A percentile compares a stretch with the other conserved stretches of the same genome.
These are phyloP conservation scores for Botrytis aclada DNA, from an alignment of 2,329 filamentous ascomycete genomes.

Conservation along the genomic window DNA sequence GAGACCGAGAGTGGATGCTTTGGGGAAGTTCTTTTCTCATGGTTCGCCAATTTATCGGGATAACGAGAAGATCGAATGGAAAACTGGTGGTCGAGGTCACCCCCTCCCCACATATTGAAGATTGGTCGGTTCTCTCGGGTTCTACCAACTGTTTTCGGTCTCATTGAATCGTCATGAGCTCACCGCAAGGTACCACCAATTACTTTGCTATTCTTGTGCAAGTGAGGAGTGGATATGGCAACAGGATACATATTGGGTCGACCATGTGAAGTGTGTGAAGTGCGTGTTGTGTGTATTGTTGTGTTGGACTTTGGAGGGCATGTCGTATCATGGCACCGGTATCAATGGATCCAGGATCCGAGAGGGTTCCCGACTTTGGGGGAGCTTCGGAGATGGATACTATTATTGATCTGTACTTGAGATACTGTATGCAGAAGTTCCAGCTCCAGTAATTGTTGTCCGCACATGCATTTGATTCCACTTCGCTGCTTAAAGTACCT, in stretches of 20 bases:
- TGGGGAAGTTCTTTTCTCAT: neutral
- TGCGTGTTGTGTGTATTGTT: neutral
- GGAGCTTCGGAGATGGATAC: slow-evolving; percentile 2
- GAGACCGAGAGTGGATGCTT: neutral
- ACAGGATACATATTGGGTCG: neutral
- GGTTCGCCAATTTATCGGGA: slow-evolving; percentile 7
- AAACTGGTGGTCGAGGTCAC: slow-evolving; percentile 1
- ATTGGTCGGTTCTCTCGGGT: neutral
- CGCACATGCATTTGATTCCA: slow-evolving; percentile 16
- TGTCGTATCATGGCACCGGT: neutral
- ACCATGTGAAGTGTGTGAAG: slow-evolving; percentile 5
- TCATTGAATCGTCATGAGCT: slow-evolving; percentile 11
- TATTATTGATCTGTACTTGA: neutral
- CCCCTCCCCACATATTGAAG: slow-evolving; percentile 5
- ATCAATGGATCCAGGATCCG: neutral
- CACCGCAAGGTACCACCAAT: slow-evolving; percentile 6
- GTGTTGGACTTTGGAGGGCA: neutral
- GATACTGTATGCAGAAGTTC: slow-evolving; percentile 6
- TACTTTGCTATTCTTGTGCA: neutral
- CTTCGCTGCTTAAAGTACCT: slow-evolving; percentile 3
- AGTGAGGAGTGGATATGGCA: neutral
- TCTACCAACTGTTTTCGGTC: neutral
- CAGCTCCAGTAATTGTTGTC: slow-evolving; percentile 14
- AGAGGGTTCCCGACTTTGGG: neutral
- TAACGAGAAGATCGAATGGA: slow-evolving; percentile 2